Base-by-base conservation (phyloP, 345 rosid genomes). In the Gossypium sturtianum region DNA sequence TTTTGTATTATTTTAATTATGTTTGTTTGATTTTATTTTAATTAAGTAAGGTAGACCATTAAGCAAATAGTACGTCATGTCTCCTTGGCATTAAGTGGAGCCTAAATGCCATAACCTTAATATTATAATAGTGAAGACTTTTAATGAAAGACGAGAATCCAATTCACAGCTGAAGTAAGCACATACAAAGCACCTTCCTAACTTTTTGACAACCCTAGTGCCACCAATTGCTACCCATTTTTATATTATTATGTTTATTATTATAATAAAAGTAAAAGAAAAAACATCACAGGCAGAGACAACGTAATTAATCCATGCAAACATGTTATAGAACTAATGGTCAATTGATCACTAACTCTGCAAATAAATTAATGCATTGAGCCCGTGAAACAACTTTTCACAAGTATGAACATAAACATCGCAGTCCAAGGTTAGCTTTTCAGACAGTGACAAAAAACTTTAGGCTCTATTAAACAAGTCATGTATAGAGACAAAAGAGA, bases 181-280 rank as follows among this genome's bases (percentile, higher is more conserved):
- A 63, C 75, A 57, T 64, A 76, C 77, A 81, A 82, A 81, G 76
- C 76, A 44, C 41, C 58, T 56, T 73, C 58, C 52, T 0, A 44
- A 71, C 80, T 73, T 88, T 87, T 86, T 87, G 84, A 83, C 89
- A 84, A 86, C 25, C 78, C 74, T 84, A 88, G 85, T 87, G 90
- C 83, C 79, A 57, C 74, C 83, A 4, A 20, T 84, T 80, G 85
- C 80, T 75, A 56, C 52, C 76, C 79, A 69, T 79, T 77, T 70
- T 78, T 34, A 34, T 34, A 34, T 34, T 34, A 34, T 34, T 34
- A 5, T 34, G 41, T 34, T 34, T 5, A 34, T 34, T 34, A 34
- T 34, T 34, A 34, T 34, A 34, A 5, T 34, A 34, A 34, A 34
- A 34, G 41, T 61, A 43, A 3, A 54, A 70, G 4, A 54, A 15